Base-by-base conservation (phyloP, 495 filamentous ascomycete genomes). In the Xylaria acuta region DNA sequence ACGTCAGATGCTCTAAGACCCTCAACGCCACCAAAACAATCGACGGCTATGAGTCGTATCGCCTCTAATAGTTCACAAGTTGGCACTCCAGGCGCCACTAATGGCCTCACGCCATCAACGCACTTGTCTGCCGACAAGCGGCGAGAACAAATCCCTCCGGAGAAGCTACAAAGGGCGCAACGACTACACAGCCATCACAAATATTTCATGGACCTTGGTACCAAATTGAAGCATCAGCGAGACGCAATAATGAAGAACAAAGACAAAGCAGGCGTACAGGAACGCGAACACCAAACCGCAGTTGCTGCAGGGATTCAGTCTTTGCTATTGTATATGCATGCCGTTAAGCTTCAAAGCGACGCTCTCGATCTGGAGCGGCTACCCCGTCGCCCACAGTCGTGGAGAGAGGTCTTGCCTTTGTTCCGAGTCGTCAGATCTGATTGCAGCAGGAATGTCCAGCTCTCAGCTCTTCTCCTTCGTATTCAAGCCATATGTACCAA, bases 41-140 rank as follows among this genome's bases (percentile, higher is more conserved):
- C 84, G 27, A 81, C 82, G 1, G 74, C 82, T 54, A 86, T 86
- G 84, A 82, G 80, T 12, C 81, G 84, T n/a, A 82, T 83, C 14
- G 74, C 83, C 25, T 85, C 85, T n/a, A 85, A 74, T 70, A 82
- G 83, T 60, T 85, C 83, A 5, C 80, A 82, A 67, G 76, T 75
- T 20, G 78, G 78, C 40, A 86, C 85, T 2, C 84, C 84, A 14
- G 82, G 81, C 20, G 77, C 78, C 45, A 64, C 77, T 0, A 79
- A 79, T 34, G 77, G 75, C 38, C 76, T 81, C 45, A 85, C 84
- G 0, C 83, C 84, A 3, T 80, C 80, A 12, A 75, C 77, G 0
- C 76, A 76, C 38, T 67, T 64, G 20, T 56, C 75, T 47, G 70
- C 71, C 22, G 84, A 84, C 40, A 80, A 82, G 47, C 74, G 75